These are phyloP conservation scores for Ustilago hordei DNA, from an alignment of 1,284 basidiomycete genomes.

Conservation along the genomic window DNA sequence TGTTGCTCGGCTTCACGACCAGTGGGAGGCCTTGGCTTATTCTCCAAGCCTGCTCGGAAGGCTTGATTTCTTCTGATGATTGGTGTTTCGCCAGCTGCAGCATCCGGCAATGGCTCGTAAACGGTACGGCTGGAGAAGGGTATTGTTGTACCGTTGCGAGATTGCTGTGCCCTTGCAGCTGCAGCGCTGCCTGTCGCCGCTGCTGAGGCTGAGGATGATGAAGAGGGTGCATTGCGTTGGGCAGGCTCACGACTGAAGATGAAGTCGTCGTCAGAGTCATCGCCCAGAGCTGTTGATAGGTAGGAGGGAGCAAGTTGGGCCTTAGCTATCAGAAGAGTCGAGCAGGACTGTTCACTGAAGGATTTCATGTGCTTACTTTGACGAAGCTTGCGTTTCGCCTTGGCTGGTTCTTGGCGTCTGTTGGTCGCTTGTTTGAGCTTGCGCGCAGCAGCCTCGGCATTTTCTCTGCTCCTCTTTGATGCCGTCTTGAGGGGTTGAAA, in stretches of 20 bases:
- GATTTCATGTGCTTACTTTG: conserved; percentile 2
- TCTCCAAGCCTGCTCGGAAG: conserved; percentile 49
- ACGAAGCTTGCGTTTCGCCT: conserved; percentile 40
- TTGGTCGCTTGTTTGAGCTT: conserved; percentile 32
- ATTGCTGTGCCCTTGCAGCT: conserved; percentile 6
- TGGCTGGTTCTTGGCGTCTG: conserved; percentile 28
- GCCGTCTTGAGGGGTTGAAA: conserved; percentile 27
- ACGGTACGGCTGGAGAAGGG: conserved; percentile 33
- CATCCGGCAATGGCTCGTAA: conserved; percentile 51
- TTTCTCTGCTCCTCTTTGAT: conserved; percentile 16
- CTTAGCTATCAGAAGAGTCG: neutral
- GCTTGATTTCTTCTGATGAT: conserved; percentile 52
- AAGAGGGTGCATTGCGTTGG: conserved; percentile 15
- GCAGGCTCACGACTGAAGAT: conserved; percentile 47
- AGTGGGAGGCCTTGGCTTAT: conserved; percentile 40
- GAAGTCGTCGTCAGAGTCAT: conserved; percentile 52
- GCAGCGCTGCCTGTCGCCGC: neutral
- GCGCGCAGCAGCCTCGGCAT: conserved; percentile 29
- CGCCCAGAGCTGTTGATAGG: conserved; percentile 2
- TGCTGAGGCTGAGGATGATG: conserved; percentile 16
- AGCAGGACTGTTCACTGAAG: neutral
- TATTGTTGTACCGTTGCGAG: conserved; percentile 28
- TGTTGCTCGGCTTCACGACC: conserved; percentile 32
- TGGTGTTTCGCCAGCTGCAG: conserved; percentile 49
- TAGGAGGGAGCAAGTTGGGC: neutral